Percentiles rank a stretch among this genome's conserved stretches.
Conservation (phyloP, 768 basidiomycete genomes). For the Coprinellus micaceus region DNA sequence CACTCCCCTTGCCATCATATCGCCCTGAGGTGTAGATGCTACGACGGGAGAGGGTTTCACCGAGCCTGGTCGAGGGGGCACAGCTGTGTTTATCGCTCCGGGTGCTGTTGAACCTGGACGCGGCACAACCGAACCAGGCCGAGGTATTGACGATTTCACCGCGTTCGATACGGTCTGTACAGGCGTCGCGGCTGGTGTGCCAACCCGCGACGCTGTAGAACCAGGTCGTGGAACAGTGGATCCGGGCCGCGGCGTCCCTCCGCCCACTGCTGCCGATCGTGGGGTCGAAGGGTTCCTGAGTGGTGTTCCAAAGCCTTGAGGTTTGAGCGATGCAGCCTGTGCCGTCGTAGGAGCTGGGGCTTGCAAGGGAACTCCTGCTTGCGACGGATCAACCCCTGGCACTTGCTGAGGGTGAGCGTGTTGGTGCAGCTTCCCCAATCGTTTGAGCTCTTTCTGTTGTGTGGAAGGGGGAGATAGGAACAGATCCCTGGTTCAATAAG, state of each 20-base stretch:
- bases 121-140: conserved; percentile 23
- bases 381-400: background rate
- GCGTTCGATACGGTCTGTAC: conserved; percentile 15
- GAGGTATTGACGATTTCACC: conserved; percentile 15
- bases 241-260: conserved; percentile 34
- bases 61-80: conserved; percentile 26
- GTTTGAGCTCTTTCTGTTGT: conserved; percentile 67
- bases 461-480: conserved; percentile 1
- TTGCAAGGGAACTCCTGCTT: background rate
- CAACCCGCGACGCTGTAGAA: conserved; percentile 20
- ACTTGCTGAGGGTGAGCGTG: conserved; percentile 15
- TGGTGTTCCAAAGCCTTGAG: conserved; percentile 14
- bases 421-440: conserved; percentile 54
- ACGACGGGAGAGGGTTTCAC: conserved; percentile 12
- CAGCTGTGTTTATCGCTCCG: background rate
- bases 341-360: conserved; percentile 10
- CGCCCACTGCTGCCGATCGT: conserved; percentile 23
- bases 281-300: conserved; percentile 23
- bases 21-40: conserved; percentile 27
- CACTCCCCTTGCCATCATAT: conserved; percentile 33
- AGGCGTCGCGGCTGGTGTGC: conserved; percentile 6
- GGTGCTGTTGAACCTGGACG: conserved; percentile 23
- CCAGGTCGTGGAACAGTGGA: conserved; percentile 22
- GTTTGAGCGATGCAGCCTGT: conserved; percentile 11
- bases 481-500: background rate